Percentiles rank a stretch among this genome's conserved stretches.
Evolutionary conservation across 352 stramenopile genomes (phyloP).

Genomic region (Globisporangium rhizosaccharum): DNA sequence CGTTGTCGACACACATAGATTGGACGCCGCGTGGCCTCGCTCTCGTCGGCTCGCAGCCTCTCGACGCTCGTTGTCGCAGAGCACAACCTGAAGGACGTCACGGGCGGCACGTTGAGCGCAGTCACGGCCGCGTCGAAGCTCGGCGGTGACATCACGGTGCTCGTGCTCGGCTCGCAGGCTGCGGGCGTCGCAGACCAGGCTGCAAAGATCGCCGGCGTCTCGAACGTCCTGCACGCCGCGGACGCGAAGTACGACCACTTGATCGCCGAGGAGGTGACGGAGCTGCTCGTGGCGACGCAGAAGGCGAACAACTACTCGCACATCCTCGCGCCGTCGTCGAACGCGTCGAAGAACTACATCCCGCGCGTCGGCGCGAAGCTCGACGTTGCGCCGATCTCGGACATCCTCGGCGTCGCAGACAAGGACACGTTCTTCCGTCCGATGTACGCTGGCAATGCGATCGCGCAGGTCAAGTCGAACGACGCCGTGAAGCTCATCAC

Average conservation of each 20-base stretch:
- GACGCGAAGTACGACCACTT: slow-evolving; percentile 87
- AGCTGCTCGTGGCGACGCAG: slow-evolving; percentile 66
- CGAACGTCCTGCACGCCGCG: slow-evolving; percentile 77
- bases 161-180: slow-evolving; percentile 70
- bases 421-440: slow-evolving; percentile 95
- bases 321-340: slow-evolving; percentile 94
- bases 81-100: slow-evolving; percentile 75
- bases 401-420: slow-evolving; percentile 90
- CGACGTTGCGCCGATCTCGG: slow-evolving; percentile 93
- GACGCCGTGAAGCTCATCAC: slow-evolving; percentile 94
- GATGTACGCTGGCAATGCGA: slow-evolving; percentile 84
- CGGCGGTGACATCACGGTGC: slow-evolving; percentile 71
- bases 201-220: slow-evolving; percentile 74
- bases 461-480: slow-evolving; percentile 86
- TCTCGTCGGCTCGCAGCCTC: slow-evolving; percentile 30
- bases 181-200: slow-evolving; percentile 51
- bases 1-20: slow-evolving; percentile 18
- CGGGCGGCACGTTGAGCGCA: slow-evolving; percentile 67
- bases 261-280: slow-evolving; percentile 84
- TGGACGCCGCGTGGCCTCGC: slow-evolving; percentile 39
- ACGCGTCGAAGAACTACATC: slow-evolving; percentile 96
- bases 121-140: slow-evolving; percentile 86
- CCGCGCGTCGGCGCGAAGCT: slow-evolving; percentile 93
- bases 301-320: slow-evolving; percentile 74
- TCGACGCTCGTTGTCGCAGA: slow-evolving; percentile 87